phyloP scores from a whole-genome alignment of 208 protist species.

The Spongospora subterranea region DNA sequence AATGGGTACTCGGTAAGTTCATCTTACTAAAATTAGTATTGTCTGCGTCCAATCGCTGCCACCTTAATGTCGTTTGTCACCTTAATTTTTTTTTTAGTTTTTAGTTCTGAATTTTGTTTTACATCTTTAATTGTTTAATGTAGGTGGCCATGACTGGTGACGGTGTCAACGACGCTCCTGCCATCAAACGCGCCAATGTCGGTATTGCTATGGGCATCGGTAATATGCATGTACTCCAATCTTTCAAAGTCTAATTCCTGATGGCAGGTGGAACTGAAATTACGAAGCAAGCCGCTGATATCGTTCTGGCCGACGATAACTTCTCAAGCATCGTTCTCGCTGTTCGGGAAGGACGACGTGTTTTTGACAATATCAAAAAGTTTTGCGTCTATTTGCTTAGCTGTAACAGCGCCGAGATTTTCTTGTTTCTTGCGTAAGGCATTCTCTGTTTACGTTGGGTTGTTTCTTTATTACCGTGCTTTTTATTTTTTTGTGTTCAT shows the following conservation, averaged over 20 bases:
- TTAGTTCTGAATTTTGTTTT: neutral
- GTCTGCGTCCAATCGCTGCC: too few relatives aligned
- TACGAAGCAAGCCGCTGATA: slow-evolving; percentile 69
- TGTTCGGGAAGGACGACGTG: slow-evolving; percentile 94
- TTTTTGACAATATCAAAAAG: slow-evolving; percentile 96
- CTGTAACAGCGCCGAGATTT: slow-evolving; percentile 92
- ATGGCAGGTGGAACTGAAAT: slow-evolving; percentile 71
- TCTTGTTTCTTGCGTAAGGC: slow-evolving; percentile 72
- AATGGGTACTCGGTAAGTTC: slow-evolving; percentile 49
- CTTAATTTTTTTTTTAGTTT: too few relatives aligned
- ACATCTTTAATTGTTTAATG: slow-evolving; percentile 45
- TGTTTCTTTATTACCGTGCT: slow-evolving; percentile 72
- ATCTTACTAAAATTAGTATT: too few relatives aligned
- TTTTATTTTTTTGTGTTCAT: neutral
- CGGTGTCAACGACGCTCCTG: slow-evolving; percentile 75
- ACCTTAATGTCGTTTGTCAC: too few relatives aligned
- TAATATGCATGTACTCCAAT: too few relatives aligned
- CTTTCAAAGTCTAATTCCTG: too few relatives aligned
- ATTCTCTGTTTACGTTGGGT: slow-evolving; percentile 85
- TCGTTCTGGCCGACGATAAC: slow-evolving; percentile 68
- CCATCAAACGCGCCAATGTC: slow-evolving; percentile 74
- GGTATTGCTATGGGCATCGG: slow-evolving; percentile 75
- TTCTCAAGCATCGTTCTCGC: slow-evolving; percentile 69
- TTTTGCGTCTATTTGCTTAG: slow-evolving; percentile 98
- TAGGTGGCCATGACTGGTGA: slow-evolving; percentile 77